Base-by-base conservation (phyloP, 306 rosid species). In the Cicer judaicum region DNA sequence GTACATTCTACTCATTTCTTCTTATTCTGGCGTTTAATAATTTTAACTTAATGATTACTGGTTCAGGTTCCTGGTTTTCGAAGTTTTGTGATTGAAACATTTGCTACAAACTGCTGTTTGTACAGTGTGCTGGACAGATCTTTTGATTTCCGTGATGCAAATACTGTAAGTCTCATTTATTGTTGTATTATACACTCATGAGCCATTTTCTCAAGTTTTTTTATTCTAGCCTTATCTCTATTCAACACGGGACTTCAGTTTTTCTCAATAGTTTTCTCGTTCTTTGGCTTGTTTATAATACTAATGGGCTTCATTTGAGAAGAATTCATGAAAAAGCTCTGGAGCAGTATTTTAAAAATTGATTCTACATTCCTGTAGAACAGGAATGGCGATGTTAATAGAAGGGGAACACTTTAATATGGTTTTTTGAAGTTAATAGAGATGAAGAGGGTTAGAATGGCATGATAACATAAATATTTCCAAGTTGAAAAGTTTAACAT, bases 31-130 rank as follows among this genome's bases (percentile, higher is more conserved):
- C 34, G 72, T 54, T 81, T 60, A 12, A 53, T 24, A 46, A 11
- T 39, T n/a, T 53, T 64, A 66, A 64, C 83, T 64, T 14, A 76
- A 60, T 72, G 52, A 8, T 39, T 77, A 24, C 36, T 75, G 81
- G 16, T 73, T 83, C 78, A 94, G 99, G 92, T 94, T 66, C 97
- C 96, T 77, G 99, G 99, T 82, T 94, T 94, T 79, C 92, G 88
- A 77, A 90, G 64, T 63, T 94, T 92, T 78, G 74, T 92, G 81
- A 80, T 94, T 10, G 96, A 90, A 84, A 73, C 82, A 76, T 94
- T 94, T 82, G 96, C 97, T 56, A 88, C 85, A 70, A 86, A 90
- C 84, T 94, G 99, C 87, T 94, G 97, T 82, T 79, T 94, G 84
- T 89, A 89, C 72, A 94, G 99, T 70, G 86, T 94, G 79, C 95